These are phyloP conservation scores for Mycena haematopus DNA, from an alignment of 768 basidiomycete species.

Conservation along the genomic window DNA sequence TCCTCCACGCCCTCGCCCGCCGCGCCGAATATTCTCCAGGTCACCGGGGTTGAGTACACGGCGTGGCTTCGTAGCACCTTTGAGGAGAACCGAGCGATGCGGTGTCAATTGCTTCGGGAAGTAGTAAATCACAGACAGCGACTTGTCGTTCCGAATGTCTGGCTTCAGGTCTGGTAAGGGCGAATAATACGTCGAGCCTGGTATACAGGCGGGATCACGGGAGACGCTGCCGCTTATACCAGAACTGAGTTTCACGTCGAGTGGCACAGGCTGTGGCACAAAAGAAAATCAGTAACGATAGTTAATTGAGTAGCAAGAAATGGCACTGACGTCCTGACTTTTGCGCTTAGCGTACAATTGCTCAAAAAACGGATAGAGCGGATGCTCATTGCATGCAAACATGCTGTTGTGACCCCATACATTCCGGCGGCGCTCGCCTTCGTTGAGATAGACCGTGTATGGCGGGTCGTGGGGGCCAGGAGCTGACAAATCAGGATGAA, in stretches of 20 bases:
- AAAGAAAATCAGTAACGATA: slow-evolving; percentile 18
- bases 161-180: slow-evolving; percentile 67
- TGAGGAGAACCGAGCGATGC: slow-evolving; percentile 84
- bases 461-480: slow-evolving; percentile 19
- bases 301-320: slow-evolving; percentile 1
- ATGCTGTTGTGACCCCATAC: slow-evolving; percentile 83
- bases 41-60: slow-evolving; percentile 73
- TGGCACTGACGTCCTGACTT: slow-evolving; percentile 68
- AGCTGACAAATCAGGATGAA: slow-evolving; percentile 14
- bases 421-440: slow-evolving; percentile 87
- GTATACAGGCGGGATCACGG: slow-evolving; percentile 87
- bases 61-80: slow-evolving; percentile 65
- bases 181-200: slow-evolving; percentile 87
- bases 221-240: slow-evolving; percentile 84
- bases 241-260: slow-evolving; percentile 72
- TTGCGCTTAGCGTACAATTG: slow-evolving; percentile 91
- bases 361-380: slow-evolving; percentile 87
- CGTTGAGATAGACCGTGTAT: slow-evolving; percentile 55
- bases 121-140: slow-evolving; percentile 85
- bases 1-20: slow-evolving; percentile 52
- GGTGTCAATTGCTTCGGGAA: slow-evolving; percentile 89
- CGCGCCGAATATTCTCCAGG: slow-evolving; percentile 67
- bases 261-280: slow-evolving; percentile 65
- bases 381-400: slow-evolving; percentile 84
- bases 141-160: slow-evolving; percentile 87